These are phyloP conservation scores for Otatea glauca DNA, from an alignment of 176 grass and related monocot genomes.

Conservation along the genomic window DNA sequence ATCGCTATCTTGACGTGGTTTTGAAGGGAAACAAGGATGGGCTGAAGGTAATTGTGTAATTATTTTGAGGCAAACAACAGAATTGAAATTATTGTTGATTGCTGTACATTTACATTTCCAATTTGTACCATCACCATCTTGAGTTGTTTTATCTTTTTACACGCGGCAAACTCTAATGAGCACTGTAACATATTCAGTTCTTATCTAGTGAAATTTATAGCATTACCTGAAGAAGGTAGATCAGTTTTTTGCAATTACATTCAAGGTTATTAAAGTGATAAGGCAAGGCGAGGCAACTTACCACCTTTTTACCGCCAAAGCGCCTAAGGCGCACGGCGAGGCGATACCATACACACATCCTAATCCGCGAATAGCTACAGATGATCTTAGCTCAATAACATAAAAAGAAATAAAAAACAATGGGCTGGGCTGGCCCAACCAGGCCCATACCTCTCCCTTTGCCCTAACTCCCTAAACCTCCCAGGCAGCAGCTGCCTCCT, in stretches of 20 bases:
- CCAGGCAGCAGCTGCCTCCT: too few relatives aligned
- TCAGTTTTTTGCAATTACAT: slow-evolving; percentile 10
- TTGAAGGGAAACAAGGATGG: slow-evolving; percentile 97
- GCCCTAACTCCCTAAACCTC: too few relatives aligned
- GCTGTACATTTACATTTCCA: neutral
- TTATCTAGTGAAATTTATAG: neutral
- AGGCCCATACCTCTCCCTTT: too few relatives aligned
- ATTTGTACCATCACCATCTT: neutral
- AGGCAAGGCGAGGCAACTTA: too few relatives aligned
- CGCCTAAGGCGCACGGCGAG: too few relatives aligned
- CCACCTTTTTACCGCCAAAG: too few relatives aligned
- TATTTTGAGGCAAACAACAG: neutral
- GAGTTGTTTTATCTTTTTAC: neutral
- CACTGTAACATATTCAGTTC: neutral
- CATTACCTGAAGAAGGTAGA: neutral
- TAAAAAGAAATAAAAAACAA: too few relatives aligned
- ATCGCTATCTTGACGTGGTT: slow-evolving; percentile 86
- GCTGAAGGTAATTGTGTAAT: slow-evolving; percentile 62
- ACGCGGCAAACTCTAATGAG: neutral
- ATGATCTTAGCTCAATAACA: too few relatives aligned
- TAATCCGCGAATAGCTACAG: too few relatives aligned
- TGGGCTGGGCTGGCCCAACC: too few relatives aligned
- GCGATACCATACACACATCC: too few relatives aligned
- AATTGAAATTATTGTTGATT: neutral
- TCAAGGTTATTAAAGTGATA: too few relatives aligned